phyloP scores from a whole-genome alignment of 306 rosid genomes.

The Dalbergia cochinchinensis region DNA sequence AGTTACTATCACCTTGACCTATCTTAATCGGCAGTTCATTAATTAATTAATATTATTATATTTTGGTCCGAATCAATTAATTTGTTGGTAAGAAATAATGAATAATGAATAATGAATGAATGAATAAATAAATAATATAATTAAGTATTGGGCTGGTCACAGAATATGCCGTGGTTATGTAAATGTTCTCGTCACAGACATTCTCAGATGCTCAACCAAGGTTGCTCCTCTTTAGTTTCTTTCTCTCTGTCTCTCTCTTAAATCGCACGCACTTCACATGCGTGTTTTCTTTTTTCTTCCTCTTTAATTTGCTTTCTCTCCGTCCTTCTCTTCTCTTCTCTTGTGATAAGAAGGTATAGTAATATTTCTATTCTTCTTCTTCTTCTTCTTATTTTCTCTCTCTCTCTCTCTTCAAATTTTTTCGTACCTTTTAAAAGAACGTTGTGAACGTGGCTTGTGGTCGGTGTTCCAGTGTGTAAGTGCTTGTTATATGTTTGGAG shows the following conservation, averaged over 20 bases:
- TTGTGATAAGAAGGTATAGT: neutral
- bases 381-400: neutral
- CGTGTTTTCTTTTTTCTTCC: neutral
- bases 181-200: neutral
- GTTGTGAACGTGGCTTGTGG: neutral
- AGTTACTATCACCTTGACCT: too few species aligned
- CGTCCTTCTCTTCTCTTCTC: neutral
- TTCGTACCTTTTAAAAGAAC: neutral
- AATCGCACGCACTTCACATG: neutral
- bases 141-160: neutral
- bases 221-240: too few species aligned
- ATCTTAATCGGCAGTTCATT: too few species aligned
- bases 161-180: constrained; percentile 1
- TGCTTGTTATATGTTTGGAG: neutral
- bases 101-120: too few species aligned
- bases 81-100: too few species aligned
- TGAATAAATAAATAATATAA: too few species aligned
- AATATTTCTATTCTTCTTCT: neutral
- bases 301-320: neutral
- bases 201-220: neutral
- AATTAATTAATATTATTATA: too few species aligned
- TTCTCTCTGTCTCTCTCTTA: too few species aligned
- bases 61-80: too few species aligned
- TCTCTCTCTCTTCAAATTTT: neutral
- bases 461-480: neutral